Evolutionary conservation across 352 stramenopile genomes (phyloP), one percentile per base, ranked within the genome.

Genomic region (Pythium myriotylum): DNA sequence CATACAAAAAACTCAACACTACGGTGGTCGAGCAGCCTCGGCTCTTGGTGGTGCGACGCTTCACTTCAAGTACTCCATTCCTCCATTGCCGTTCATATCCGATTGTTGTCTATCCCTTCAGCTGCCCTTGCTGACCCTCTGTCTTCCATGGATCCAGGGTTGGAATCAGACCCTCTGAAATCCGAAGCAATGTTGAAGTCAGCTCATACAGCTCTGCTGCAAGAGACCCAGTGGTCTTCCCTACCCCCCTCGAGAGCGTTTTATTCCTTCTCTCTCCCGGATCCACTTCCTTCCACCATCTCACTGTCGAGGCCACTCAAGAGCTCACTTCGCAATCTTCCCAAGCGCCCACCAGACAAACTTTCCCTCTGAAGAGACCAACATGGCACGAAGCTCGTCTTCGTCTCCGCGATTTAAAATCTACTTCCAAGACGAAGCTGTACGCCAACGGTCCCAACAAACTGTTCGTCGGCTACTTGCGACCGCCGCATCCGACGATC

Each of bases 371-470:
- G n/a, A n/a, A n/a, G n/a, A n/a, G n/a, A n/a, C n/a, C n/a, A n/a
- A n/a, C n/a, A 35, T 35, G 29, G 29, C 29, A 10, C 29, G 29
- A 35, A 10, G 10, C 29, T 35, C 29, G 5, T 10, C 5, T 5
- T 52, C 23, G 22, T 12, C 23, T 6, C 24, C 9, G 1, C 45
- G 23, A 8, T 17, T 23, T 24, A 33, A 35, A 8, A 35, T 52
- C 23, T 29, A 55, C n/a, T 55, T 55, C 33, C 29, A 42, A 6
- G 48, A 43, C 48, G 19, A 32, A 2, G 48, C 29, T 17, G 27
- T 55, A 5, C 48, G 32, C 27, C 27, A 43, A 19, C 48, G 48
- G n/a, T 43, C 48, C 4, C 29, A 55, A 14, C 13, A 55, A 4
- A 29, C 17, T 19, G 32, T 43, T 1, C 27, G 41, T 2, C 48